Conservation (phyloP, 129 eudicot species). For the Calendula officinalis region DNA sequence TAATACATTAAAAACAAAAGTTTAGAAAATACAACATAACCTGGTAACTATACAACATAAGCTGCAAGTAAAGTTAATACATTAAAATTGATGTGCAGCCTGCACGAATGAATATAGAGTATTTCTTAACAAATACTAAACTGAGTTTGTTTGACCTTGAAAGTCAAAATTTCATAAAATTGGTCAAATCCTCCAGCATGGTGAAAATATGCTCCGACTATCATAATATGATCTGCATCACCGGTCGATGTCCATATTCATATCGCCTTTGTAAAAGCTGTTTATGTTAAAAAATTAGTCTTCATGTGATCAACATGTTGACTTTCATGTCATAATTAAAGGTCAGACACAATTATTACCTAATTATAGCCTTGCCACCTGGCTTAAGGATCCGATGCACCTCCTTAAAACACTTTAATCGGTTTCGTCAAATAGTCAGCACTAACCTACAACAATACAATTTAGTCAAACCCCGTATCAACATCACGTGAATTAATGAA, state of each 20-base stretch:
- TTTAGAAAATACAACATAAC: no score
- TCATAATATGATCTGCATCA: slow-evolving; percentile 88
- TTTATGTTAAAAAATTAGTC: slow-evolving; percentile 14
- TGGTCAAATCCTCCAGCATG: slow-evolving; percentile 85
- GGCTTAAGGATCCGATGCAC: slow-evolving; percentile 89
- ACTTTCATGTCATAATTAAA: slow-evolving; percentile 3
- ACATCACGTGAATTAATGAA: neutral
- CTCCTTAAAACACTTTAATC: slow-evolving; percentile 81
- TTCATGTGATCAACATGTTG: neutral
- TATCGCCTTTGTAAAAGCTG: slow-evolving; percentile 97
- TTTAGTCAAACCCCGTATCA: neutral
- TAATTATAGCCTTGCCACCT: slow-evolving; percentile 89
- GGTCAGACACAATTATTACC: slow-evolving; percentile 44
- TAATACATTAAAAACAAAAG: no score
- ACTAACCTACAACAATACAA: slow-evolving; percentile 52
- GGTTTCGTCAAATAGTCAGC: slow-evolving; percentile 92
- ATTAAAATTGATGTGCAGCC: no score
- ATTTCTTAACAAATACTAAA: no score
- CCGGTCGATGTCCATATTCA: slow-evolving; percentile 97
- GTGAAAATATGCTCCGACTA: slow-evolving; percentile 95
- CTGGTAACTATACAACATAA: no score
- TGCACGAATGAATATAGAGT: no score
- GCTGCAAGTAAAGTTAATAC: no score
- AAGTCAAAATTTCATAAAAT: slow-evolving; percentile 6
- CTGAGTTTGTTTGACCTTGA: slow-evolving; percentile 18